These are phyloP conservation scores for Dryadomyces quercus-mongolicae DNA, from an alignment of 2,329 filamentous ascomycete species.

Conservation along the genomic window DNA sequence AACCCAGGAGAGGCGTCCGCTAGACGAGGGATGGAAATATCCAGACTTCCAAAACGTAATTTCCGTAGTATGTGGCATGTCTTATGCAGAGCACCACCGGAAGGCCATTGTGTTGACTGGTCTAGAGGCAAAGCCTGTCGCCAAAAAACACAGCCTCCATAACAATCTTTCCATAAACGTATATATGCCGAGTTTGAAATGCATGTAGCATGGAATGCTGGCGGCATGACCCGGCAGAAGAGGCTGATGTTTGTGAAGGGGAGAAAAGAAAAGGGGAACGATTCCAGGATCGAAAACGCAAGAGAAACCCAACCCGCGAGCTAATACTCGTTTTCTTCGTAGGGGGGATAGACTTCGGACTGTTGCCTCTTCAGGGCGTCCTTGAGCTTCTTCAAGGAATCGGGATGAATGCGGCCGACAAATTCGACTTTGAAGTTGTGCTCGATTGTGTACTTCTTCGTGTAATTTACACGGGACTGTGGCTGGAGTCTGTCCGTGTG, in stretches of 20 bases:
- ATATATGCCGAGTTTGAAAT: background rate
- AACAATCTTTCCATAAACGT: background rate
- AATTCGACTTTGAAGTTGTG: slow-evolving; percentile 47
- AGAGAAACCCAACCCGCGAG: no score
- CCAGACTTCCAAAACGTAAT: background rate
- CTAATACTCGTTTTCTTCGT: background rate
- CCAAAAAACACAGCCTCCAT: background rate
- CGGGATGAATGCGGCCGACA: slow-evolving; percentile 32
- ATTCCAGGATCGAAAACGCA: no score
- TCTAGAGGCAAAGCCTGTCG: no score
- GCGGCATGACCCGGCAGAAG: no score
- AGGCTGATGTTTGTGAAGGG: no score
- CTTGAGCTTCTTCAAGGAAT: slow-evolving; percentile 22
- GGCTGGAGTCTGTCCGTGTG: slow-evolving; percentile 31
- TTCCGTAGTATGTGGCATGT: background rate
- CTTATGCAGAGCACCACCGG: background rate
- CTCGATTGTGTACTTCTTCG: slow-evolving; percentile 42
- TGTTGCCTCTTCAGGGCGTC: slow-evolving; percentile 17
- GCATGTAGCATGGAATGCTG: background rate
- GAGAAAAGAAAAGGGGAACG: no score
- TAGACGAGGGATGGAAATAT: background rate
- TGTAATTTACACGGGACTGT: slow-evolving; percentile 46
- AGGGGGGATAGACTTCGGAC: background rate
- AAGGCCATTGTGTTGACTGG: background rate
- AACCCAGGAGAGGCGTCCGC: background rate